phyloP scores from a whole-genome alignment of 2,329 filamentous ascomycete genomes.

The Colletotrichum musae region DNA sequence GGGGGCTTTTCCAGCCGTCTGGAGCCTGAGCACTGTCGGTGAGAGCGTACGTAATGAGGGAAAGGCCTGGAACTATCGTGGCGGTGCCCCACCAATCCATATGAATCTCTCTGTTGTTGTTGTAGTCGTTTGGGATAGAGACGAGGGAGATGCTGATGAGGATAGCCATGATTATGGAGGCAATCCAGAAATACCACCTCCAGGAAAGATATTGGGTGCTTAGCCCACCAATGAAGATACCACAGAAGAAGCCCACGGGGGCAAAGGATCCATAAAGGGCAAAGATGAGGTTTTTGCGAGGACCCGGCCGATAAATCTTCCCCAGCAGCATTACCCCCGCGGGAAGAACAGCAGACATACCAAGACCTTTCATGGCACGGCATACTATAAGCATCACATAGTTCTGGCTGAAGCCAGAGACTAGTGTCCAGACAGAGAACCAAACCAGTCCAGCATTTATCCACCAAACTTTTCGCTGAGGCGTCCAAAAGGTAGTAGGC shows the following conservation, averaged over 20 bases:
- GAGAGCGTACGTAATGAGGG: constrained; percentile 81
- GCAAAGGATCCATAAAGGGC: constrained; percentile 70
- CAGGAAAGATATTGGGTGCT: constrained; percentile 71
- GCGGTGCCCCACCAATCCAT: constrained; percentile 80
- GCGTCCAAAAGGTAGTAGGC: constrained; percentile 74
- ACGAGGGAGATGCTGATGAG: background rate
- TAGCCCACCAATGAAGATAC: constrained; percentile 76
- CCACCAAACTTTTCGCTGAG: constrained; percentile 72
- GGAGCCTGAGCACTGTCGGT: constrained; percentile 80
- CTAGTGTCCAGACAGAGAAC: constrained; percentile 75
- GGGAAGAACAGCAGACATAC: constrained; percentile 77
- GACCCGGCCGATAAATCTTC: constrained; percentile 77
- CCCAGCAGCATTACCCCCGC: constrained; percentile 75
- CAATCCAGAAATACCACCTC: constrained; percentile 80
- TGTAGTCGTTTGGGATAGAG: constrained; percentile 45
- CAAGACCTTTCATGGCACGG: constrained; percentile 78
- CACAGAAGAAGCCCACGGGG: constrained; percentile 69
- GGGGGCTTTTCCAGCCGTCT: constrained; percentile 79
- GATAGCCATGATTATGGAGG: constrained; percentile 62
- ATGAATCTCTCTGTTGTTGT: background rate
- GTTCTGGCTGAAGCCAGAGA: constrained; percentile 75
- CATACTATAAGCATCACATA: constrained; percentile 77
- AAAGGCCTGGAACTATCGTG: constrained; percentile 74
- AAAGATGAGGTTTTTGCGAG: constrained; percentile 77
- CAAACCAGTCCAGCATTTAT: constrained; percentile 68